A percentile compares a stretch with the other conserved stretches of the same genome.
Conservation (phyloP, 2,329 filamentous ascomycete species). For the Geoglossum cookeanum region DNA sequence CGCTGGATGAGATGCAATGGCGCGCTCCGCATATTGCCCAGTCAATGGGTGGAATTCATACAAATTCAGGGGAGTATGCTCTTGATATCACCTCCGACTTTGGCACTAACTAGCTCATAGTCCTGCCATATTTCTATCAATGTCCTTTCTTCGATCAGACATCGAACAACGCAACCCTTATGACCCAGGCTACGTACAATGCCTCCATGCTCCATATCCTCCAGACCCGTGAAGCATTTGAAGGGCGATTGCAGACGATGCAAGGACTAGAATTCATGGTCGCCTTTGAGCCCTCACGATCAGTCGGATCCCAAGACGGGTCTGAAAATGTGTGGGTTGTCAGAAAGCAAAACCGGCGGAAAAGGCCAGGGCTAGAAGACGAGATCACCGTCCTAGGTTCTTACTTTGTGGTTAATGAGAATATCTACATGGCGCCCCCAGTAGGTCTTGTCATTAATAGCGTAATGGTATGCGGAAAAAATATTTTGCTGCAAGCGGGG, state of each 20-base stretch:
- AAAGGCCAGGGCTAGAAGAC: conserved; percentile 23
- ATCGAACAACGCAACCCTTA: conserved; percentile 39
- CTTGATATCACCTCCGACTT: neutral
- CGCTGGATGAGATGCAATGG: conserved; percentile 51
- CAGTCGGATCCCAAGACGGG: conserved; percentile 13
- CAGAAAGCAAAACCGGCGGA: conserved; percentile 35
- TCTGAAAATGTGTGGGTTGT: conserved; percentile 35
- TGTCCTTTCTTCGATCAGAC: conserved; percentile 44
- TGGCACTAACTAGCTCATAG: conserved; percentile 13
- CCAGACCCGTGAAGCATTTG: conserved; percentile 36
- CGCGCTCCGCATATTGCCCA: conserved; percentile 30
- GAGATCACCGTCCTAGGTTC: conserved; percentile 34
- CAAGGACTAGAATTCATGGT: conserved; percentile 41
- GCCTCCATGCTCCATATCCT: conserved; percentile 29
- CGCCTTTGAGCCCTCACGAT: conserved; percentile 31
- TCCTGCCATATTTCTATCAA: conserved; percentile 42
- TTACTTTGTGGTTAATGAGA: conserved; percentile 41
- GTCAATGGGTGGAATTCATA: conserved; percentile 39
- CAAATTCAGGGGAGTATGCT: conserved; percentile 9
- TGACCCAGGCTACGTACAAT: conserved; percentile 31
- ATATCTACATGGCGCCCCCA: conserved; percentile 41
- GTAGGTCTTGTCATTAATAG: conserved; percentile 37
- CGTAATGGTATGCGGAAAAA: conserved; percentile 25
- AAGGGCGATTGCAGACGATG: conserved; percentile 33
- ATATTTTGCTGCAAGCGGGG: neutral